These are phyloP conservation scores for Yarrowia phangngaensis DNA, from an alignment of 805 yeast genomes.

Conservation along the genomic window DNA sequence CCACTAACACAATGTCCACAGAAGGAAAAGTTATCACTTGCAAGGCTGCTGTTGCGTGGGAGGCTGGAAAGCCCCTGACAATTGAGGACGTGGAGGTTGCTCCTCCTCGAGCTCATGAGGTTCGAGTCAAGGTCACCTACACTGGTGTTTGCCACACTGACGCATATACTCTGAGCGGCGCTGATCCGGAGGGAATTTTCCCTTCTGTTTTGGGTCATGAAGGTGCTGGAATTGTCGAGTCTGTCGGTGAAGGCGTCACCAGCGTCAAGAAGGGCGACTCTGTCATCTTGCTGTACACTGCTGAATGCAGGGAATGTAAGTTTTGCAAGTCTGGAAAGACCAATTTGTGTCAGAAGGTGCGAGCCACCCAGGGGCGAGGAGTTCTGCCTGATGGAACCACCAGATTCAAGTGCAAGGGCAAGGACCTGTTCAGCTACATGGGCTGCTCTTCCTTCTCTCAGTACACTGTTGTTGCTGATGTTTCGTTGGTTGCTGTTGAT, in stretches of 20 bases:
- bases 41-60: constrained; percentile 98
- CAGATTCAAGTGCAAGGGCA: constrained; percentile 73
- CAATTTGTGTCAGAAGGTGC: constrained; percentile 89
- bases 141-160: constrained; percentile 99
- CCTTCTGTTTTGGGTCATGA: constrained; percentile 95
- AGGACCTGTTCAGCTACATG: constrained; percentile 87
- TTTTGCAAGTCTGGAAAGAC: constrained; percentile 95
- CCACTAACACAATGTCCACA: too few relatives aligned
- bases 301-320: constrained; percentile 93
- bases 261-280: constrained; percentile 88
- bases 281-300: constrained; percentile 91
- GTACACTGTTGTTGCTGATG: constrained; percentile 97
- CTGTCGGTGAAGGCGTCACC: constrained; percentile 91
- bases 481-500: constrained; percentile 89
- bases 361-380: constrained; percentile 98
- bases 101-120: constrained; percentile 97
- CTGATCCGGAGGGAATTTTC: constrained; percentile 94
- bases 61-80: constrained; percentile 68
- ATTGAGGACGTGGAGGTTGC: constrained; percentile 86
- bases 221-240: constrained; percentile 96
- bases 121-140: constrained; percentile 78
- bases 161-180: constrained; percentile 91
- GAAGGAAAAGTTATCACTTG: constrained; percentile 43
- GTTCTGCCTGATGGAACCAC: constrained; percentile 98
- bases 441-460: constrained; percentile 97